Base-by-base conservation (phyloP, 768 basidiomycete species). In the Trametes meyenii region DNA sequence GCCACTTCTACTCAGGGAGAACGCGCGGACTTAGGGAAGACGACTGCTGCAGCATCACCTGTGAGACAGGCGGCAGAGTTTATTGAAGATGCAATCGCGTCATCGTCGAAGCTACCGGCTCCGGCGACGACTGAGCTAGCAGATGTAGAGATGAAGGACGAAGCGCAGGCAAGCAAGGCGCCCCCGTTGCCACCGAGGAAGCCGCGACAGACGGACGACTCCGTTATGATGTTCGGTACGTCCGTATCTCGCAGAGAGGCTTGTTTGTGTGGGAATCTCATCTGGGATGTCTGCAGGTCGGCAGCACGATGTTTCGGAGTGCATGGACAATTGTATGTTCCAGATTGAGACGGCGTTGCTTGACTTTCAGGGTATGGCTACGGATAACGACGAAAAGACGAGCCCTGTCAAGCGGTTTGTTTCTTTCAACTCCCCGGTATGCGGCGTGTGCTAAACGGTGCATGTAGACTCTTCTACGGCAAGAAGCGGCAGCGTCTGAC, bases 321-420 rank as follows among this genome's bases (percentile, higher is more conserved):
- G 96, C 75, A 94, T 98, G 90, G 96, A 98, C 75, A 98, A 98
- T 69, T 96, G 96, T 78, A 90, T 99, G 82, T 97, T 97, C 77
- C 97, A 98, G 74, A 94, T 98, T 52, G 97, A 99, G 74, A 90
- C 93, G 4, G 95, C 94, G 0, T 73, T 94, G 49, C 79, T 94
- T 40, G 90, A 90, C 68, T 90, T 94, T 62, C 84, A 84, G 52
- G 83, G 79, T 10, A 68, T 76, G 43, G 75, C 75, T 39, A 78
- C 71, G 11, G 72, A 76, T 21, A 80, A 78, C 63, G 79, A 80
- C 40, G 85, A 86, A 56, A 86, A 85, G 69, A 83, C 81, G 0
- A 93, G 93, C 63, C 81, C 96, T 11, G 88, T 97, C 48, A 94
- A 95, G 75, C 81, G 88, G 95, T 94, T 38, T 33, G 75, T 23